phyloP scores from a whole-genome alignment of 2,329 filamentous ascomycete species.

The Monilinia aucupariae region DNA sequence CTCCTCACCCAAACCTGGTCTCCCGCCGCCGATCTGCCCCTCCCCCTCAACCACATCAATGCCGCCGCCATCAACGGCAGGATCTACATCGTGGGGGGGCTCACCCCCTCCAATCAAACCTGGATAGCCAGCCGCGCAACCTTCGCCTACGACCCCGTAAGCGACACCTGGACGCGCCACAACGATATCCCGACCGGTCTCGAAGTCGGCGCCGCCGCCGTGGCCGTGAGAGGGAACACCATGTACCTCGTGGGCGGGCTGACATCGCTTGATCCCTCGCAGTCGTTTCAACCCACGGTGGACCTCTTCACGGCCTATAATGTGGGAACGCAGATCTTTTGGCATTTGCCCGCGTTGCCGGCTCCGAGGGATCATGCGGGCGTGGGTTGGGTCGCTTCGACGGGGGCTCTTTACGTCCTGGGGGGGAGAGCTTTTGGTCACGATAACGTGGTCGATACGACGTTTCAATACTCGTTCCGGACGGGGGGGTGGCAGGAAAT shows the following conservation, averaged over 20 bases:
- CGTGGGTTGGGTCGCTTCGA: constrained; percentile 22
- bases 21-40: not conserved
- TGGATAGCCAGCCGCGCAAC: constrained; percentile 18
- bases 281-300: not conserved
- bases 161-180: constrained; percentile 11
- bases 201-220: constrained; percentile 34
- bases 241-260: constrained; percentile 40
- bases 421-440: constrained; percentile 27
- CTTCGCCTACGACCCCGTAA: constrained; percentile 18
- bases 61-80: not conserved
- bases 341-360: constrained; percentile 34
- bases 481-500: constrained; percentile 28
- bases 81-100: not conserved
- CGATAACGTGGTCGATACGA: constrained; percentile 35
- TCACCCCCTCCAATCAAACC: not conserved
- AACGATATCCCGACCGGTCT: constrained; percentile 26
- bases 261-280: constrained; percentile 13
- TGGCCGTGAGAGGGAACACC: constrained; percentile 32
- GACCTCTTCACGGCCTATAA: constrained; percentile 34
- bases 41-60: not conserved
- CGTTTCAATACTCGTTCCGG: constrained; percentile 36
- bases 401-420: constrained; percentile 36
- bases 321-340: constrained; percentile 30
- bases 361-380: constrained; percentile 37
- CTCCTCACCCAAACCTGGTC: not conserved